Conservation (phyloP, 345 rosid genomes). For the Boechera divaricarpa region DNA sequence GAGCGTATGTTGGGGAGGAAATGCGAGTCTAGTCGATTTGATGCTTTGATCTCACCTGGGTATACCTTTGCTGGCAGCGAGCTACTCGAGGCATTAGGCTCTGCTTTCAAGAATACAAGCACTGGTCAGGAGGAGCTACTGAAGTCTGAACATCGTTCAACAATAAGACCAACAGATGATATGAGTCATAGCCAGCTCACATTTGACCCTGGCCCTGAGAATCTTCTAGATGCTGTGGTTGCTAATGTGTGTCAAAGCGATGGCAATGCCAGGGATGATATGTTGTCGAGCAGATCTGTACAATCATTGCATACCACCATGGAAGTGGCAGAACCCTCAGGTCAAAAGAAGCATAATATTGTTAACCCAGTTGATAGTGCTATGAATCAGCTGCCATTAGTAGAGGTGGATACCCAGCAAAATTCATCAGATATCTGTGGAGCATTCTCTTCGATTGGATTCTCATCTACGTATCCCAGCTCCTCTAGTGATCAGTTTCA, state of each 20-base stretch:
- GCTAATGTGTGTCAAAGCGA: slow-evolving; percentile 66
- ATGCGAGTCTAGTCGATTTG: slow-evolving; percentile 47
- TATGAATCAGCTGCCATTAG: slow-evolving; percentile 52
- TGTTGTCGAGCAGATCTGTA: slow-evolving; percentile 54
- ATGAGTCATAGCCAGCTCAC: slow-evolving; percentile 64
- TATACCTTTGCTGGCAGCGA: slow-evolving; percentile 73
- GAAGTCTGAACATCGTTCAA: slow-evolving; percentile 55
- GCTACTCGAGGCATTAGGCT: slow-evolving; percentile 87
- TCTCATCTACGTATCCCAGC: slow-evolving; percentile 75
- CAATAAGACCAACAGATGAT: slow-evolving; percentile 53
- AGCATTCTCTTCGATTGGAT: slow-evolving; percentile 66
- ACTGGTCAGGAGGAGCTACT: slow-evolving; percentile 50
- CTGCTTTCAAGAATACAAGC: slow-evolving; percentile 57
- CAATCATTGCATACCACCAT: slow-evolving; percentile 60
- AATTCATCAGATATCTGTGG: slow-evolving; percentile 63
- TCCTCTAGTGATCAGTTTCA: slow-evolving; percentile 70
- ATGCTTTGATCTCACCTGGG: slow-evolving; percentile 47
- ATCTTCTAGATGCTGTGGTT: slow-evolving; percentile 91
- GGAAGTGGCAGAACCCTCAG: slow-evolving; percentile 57
- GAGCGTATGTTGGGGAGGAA: slow-evolving; percentile 47
- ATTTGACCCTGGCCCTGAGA: slow-evolving; percentile 64
- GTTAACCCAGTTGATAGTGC: slow-evolving; percentile 53
- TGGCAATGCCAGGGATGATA: slow-evolving; percentile 58
- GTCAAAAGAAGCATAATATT: slow-evolving; percentile 48
- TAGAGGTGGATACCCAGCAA: slow-evolving; percentile 54